These are phyloP conservation scores for Cymbopogon citratus DNA, from an alignment of 176 grass and related monocot species.

Conservation along the genomic window DNA sequence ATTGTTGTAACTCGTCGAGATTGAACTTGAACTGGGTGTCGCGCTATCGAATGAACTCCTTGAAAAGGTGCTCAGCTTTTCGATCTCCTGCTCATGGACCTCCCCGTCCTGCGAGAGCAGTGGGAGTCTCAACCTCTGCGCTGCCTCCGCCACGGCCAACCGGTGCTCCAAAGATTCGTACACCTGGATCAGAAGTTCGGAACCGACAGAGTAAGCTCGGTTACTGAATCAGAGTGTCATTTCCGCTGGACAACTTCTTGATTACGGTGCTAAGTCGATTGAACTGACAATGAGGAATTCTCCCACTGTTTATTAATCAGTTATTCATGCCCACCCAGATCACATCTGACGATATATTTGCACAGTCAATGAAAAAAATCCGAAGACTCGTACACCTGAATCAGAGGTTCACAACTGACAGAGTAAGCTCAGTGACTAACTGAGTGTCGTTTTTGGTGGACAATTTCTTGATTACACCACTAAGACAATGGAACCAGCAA, in stretches of 20 bases:
- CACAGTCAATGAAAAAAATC: background rate
- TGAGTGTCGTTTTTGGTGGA: background rate
- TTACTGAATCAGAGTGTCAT: background rate
- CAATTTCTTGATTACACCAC: background rate
- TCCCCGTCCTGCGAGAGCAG: constrained; percentile 78
- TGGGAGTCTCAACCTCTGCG: constrained; percentile 86
- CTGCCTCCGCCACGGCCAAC: constrained; percentile 58
- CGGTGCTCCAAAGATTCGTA: constrained; percentile 90
- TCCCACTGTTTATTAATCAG: background rate
- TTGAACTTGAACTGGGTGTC: constrained; percentile 61
- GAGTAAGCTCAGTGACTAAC: background rate
- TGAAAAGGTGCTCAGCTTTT: constrained; percentile 69
- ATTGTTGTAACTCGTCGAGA: constrained; percentile 57
- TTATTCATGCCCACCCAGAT: background rate
- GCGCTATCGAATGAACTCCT: constrained; percentile 83
- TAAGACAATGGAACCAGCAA: background rate
- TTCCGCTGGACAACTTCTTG: background rate
- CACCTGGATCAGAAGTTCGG: constrained; percentile 42
- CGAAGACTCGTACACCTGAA: background rate
- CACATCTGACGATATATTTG: background rate
- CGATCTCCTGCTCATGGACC: constrained; percentile 79
- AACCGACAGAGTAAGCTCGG: background rate
- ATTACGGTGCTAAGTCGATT: background rate
- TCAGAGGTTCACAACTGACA: background rate
- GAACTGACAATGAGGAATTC: background rate